Percentiles rank a stretch among this genome's conserved stretches.
These are phyloP conservation scores for Thielaviopsis punctulata DNA, from an alignment of 2,329 filamentous ascomycete species.

Conservation along the genomic window DNA sequence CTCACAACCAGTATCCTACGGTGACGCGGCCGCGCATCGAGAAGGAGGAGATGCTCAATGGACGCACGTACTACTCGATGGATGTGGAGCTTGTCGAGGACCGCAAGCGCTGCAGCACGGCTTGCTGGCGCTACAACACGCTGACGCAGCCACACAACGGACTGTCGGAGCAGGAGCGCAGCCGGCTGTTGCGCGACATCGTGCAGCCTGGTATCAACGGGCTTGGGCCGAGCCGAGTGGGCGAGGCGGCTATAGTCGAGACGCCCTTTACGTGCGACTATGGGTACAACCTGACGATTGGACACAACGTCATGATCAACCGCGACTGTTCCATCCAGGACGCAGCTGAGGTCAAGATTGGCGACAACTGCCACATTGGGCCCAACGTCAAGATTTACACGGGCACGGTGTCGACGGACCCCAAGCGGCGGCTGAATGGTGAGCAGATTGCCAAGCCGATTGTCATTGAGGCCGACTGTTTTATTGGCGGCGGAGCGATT, in stretches of 20 bases:
- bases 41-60: constrained; percentile 78
- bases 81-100: constrained; percentile 64
- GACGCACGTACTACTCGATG: constrained; percentile 63
- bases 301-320: constrained; percentile 67
- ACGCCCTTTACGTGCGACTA: constrained; percentile 87
- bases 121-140: constrained; percentile 76
- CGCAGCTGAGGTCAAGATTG: constrained; percentile 67
- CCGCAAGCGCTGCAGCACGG: constrained; percentile 66
- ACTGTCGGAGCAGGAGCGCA: constrained; percentile 50
- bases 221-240: constrained; percentile 41
- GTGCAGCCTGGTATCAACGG: constrained; percentile 45
- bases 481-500: constrained; percentile 60
- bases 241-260: constrained; percentile 63
- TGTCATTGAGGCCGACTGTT: constrained; percentile 70
- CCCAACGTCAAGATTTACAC: constrained; percentile 79
- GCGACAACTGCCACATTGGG: constrained; percentile 58
- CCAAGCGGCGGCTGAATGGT: constrained; percentile 52
- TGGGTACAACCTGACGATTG: constrained; percentile 84
- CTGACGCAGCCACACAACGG: constrained; percentile 58
- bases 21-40: constrained; percentile 37
- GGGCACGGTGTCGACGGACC: constrained; percentile 54
- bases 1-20: constrained; percentile 33
- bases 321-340: constrained; percentile 76
- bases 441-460: constrained; percentile 54
- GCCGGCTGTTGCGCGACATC: constrained; percentile 54